These are phyloP conservation scores for Metarhizium robertsii DNA, from an alignment of 2,329 filamentous ascomycete genomes.

Conservation along the genomic window DNA sequence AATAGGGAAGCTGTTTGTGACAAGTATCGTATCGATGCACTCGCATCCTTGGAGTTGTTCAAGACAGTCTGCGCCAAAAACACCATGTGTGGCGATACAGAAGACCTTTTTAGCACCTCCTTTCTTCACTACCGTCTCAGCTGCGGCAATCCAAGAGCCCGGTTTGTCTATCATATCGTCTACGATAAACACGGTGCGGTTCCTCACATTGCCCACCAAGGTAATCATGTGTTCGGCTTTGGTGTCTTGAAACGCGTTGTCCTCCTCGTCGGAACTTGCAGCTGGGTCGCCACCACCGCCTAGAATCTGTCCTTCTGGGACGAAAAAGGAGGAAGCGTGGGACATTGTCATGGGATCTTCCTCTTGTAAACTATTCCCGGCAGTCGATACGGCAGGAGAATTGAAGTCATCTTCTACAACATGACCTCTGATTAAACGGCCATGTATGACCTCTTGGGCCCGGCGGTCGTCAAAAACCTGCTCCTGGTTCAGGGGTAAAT, in stretches of 20 bases:
- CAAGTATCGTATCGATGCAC: conserved; percentile 87
- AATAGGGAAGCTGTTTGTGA: conserved; percentile 96
- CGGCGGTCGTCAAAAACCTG: conserved; percentile 67
- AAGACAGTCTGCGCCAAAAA: conserved; percentile 85
- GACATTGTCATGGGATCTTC: conserved; percentile 77
- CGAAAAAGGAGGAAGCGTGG: conserved; percentile 72
- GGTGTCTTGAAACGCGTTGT: conserved; percentile 73
- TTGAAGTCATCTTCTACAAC: conserved; percentile 91
- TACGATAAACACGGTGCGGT: conserved; percentile 83
- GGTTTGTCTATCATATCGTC: conserved; percentile 99
- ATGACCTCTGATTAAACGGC: conserved; percentile 84
- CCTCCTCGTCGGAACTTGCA: conserved; percentile 84
- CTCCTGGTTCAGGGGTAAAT: conserved; percentile 23
- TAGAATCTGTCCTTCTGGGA: conserved; percentile 55
- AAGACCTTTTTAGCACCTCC: conserved; percentile 90
- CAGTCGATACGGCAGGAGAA: conserved; percentile 62
- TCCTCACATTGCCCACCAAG: conserved; percentile 87
- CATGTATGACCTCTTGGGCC: conserved; percentile 82
- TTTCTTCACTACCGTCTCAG: conserved; percentile 90
- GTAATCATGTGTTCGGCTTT: conserved; percentile 92
- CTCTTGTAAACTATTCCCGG: conserved; percentile 55
- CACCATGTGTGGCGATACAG: conserved; percentile 92
- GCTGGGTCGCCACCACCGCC: conserved; percentile 78
- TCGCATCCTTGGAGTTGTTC: conserved; percentile 86
- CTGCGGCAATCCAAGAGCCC: conserved; percentile 92